Percentiles rank a stretch among this genome's conserved stretches.
phyloP scores from a whole-genome alignment of 1,284 basidiomycete genomes.

The Ustilago esculenta region DNA sequence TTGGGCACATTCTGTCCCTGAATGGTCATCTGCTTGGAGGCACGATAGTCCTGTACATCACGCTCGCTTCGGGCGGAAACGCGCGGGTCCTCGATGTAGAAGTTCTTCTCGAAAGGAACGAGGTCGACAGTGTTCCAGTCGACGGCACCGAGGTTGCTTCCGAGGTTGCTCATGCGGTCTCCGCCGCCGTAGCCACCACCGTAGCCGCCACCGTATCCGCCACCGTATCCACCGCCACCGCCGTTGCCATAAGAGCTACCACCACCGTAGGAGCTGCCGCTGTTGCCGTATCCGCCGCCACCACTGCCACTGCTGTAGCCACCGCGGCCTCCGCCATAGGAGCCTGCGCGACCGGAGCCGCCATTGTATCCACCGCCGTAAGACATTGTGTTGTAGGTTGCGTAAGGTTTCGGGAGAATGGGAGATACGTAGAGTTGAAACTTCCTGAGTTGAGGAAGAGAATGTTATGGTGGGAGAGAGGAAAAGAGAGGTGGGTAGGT shows the following conservation, averaged over 20 bases:
- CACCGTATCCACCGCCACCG: conserved; percentile 35
- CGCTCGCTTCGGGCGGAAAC: conserved; percentile 81
- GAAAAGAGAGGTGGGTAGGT: neutral
- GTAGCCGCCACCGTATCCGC: conserved; percentile 69
- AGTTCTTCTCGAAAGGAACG: conserved; percentile 82
- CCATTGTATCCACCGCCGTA: conserved; percentile 55
- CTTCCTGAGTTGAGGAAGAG: conserved; percentile 17
- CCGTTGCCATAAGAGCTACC: conserved; percentile 66
- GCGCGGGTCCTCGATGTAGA: conserved; percentile 91
- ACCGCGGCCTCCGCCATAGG: conserved; percentile 44
- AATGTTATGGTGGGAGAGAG: conserved; percentile 8
- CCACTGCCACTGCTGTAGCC: conserved; percentile 37
- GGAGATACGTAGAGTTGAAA: neutral
- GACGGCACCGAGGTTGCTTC: conserved; percentile 81
- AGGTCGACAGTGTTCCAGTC: conserved; percentile 82
- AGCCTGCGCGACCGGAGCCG: conserved; percentile 45
- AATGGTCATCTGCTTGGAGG: conserved; percentile 86
- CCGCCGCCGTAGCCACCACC: conserved; percentile 68
- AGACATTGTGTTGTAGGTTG: conserved; percentile 36
- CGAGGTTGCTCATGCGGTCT: conserved; percentile 85
- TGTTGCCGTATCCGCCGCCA: conserved; percentile 38
- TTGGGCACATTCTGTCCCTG: conserved; percentile 88
- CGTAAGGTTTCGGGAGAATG: neutral
- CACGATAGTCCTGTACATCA: conserved; percentile 88
- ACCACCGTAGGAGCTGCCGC: conserved; percentile 39